Evolutionary conservation across 768 basidiomycete genomes (phyloP), one percentile per base, ranked within the genome.

Genomic region (Pleurotus sapidus): DNA sequence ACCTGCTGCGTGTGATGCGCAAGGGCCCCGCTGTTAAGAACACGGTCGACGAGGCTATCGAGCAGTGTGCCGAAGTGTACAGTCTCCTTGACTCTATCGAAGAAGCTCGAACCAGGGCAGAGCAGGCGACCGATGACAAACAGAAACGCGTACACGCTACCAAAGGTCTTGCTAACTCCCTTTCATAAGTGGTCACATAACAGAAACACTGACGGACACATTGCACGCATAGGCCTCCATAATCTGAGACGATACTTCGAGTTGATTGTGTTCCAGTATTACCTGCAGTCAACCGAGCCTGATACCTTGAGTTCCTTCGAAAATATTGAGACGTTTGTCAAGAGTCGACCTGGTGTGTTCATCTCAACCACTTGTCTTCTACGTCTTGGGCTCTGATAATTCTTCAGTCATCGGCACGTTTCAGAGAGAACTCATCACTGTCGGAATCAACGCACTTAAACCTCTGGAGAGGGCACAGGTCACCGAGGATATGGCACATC

Each of bases 11-110:
- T 38, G 92, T 98, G 14, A 82, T 96, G 49, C 84, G 94, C 46
- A 89, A 88, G 67, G 95, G 97, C 0, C 83, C 89, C 18, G 81
- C 84, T 12, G 91, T 98, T 27, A 99, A 98, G 72, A 81, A 78
- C 59, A 81, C 79, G 2, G 94, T 97, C 5, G 94, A 97, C 65
- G 87, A 88, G 58, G 89, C 90, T 11, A 88, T 98, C 61, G 94
- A 96, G 64, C 87, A 84, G 57, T 96, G 93, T 65, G 83, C 86
- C 14, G 78, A 86, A 14, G 87, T 95, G 3, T 84, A 87, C 69
- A 95, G 98, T 67, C 72, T 98, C 12, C 84, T 93, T 34, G 91
- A 96, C 58, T 81, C 89, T 0, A 96, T 99, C 46, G 96, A 98
- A 63, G 86, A 91, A 20, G 79, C 86, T 2, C 84, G 93, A 20